These are phyloP conservation scores for Diaporthe destruens DNA, from an alignment of 2,329 filamentous ascomycete genomes.

Conservation along the genomic window DNA sequence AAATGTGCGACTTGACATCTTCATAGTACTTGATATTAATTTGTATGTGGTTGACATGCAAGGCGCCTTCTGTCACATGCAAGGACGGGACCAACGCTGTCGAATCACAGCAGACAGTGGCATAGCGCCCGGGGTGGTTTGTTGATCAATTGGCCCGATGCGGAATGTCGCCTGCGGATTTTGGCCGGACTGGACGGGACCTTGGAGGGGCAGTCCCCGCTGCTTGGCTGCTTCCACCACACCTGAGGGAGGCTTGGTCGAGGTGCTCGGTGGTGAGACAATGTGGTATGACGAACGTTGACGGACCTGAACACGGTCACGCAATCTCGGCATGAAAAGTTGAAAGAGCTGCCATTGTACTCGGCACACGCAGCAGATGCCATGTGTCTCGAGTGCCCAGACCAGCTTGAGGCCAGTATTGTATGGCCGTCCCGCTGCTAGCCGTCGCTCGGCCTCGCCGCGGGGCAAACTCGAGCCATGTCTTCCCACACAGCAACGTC, in stretches of 20 bases:
- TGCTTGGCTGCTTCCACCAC: neutral
- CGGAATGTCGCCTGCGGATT: neutral
- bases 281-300: constrained; percentile 12
- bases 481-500: constrained; percentile 29
- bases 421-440: constrained; percentile 16
- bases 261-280: neutral
- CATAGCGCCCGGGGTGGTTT: neutral
- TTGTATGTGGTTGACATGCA: too few relatives aligned
- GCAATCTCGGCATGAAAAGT: constrained; percentile 12
- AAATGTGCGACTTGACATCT: too few relatives aligned
- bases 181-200: too few relatives aligned
- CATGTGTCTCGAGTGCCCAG: neutral
- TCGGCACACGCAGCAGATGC: neutral
- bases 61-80: too few relatives aligned
- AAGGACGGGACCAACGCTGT: too few relatives aligned
- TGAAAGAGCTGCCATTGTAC: constrained; percentile 16
- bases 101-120: too few relatives aligned
- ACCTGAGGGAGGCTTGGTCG: neutral
- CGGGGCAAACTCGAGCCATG: constrained; percentile 30
- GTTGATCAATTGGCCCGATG: constrained; percentile 16
- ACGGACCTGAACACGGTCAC: constrained; percentile 16
- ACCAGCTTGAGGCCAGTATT: neutral
- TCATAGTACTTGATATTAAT: too few relatives aligned
- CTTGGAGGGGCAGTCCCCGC: constrained; percentile 13
- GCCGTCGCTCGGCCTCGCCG: constrained; percentile 31